A percentile compares a stretch with the other conserved stretches of the same genome.
Evolutionary conservation across 306 rosid genomes (phyloP).

Genomic region (Hippophae rhamnoides): DNA sequence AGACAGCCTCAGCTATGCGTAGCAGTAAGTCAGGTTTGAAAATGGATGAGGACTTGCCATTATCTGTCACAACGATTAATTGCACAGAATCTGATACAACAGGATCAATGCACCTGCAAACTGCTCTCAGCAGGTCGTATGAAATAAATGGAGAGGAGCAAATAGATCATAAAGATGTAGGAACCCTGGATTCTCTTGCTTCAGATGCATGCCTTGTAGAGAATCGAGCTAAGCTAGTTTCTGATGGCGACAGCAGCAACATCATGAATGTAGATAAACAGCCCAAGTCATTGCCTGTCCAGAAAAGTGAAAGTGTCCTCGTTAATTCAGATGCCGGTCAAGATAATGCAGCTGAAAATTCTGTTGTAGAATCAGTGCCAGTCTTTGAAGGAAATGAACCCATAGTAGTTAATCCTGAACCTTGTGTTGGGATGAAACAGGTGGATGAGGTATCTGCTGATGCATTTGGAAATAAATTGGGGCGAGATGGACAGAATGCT

Average conservation of each 20-base stretch:
- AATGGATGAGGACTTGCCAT: slow-evolving; percentile 43
- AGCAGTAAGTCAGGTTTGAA: slow-evolving; percentile 45
- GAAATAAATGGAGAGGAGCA: slow-evolving; percentile 25
- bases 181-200: slow-evolving; percentile 15
- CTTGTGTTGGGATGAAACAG: slow-evolving; percentile 23
- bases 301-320: slow-evolving; percentile 13
- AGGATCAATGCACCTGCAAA: slow-evolving; percentile 30
- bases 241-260: slow-evolving; percentile 25
- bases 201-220: slow-evolving; percentile 32
- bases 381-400: slow-evolving; percentile 25
- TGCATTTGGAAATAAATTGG: slow-evolving; percentile 25
- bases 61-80: slow-evolving; percentile 25
- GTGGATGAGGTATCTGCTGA: slow-evolving; percentile 31
- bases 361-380: slow-evolving; percentile 18
- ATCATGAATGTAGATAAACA: slow-evolving; percentile 21
- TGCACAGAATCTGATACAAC: slow-evolving; percentile 36
- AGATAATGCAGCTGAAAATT: slow-evolving; percentile 26
- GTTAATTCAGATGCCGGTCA: slow-evolving; percentile 20
- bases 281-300: slow-evolving; percentile 19
- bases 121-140: slow-evolving; percentile 25
- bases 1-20: slow-evolving; percentile 40
- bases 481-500: slow-evolving; percentile 22
- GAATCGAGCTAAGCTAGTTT: slow-evolving; percentile 25
- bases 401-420: slow-evolving; percentile 20
- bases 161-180: slow-evolving; percentile 19